phyloP scores from a whole-genome alignment of 2,329 filamentous ascomycete species.

The Diplodia intermedia region DNA sequence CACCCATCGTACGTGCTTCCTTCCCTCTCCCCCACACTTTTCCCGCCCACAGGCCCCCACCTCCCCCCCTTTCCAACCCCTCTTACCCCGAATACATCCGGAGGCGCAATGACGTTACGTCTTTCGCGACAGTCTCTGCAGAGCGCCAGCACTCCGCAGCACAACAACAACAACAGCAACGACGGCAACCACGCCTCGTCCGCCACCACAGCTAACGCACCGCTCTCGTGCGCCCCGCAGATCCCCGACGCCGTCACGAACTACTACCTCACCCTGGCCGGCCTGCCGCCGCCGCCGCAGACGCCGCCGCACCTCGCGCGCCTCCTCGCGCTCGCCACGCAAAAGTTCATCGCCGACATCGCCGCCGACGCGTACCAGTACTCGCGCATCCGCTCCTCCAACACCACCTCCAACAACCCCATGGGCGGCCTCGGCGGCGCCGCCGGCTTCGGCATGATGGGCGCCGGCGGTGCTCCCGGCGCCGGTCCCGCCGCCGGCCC shows the following conservation, averaged over 20 bases:
- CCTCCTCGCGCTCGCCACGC: constrained; percentile 93
- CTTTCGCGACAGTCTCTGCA: neutral
- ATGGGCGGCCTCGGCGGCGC: constrained; percentile 85
- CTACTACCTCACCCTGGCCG: constrained; percentile 96
- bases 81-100: neutral
- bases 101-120: neutral
- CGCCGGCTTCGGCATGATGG: constrained; percentile 72
- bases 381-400: constrained; percentile 91
- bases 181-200: neutral
- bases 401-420: constrained; percentile 87
- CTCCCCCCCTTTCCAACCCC: neutral
- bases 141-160: neutral
- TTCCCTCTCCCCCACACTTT: neutral
- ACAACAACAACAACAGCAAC: constrained; percentile 29
- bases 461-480: constrained; percentile 60
- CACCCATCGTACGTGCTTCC: constrained; percentile 77
- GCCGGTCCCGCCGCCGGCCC: constrained; percentile 61
- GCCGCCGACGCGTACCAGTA: constrained; percentile 98
- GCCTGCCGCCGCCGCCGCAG: constrained; percentile 88
- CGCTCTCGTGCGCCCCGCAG: constrained; percentile 53
- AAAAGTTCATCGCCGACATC: constrained; percentile 98
- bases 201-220: constrained; percentile 15
- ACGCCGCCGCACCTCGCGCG: constrained; percentile 90
- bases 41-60: neutral
- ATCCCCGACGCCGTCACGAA: constrained; percentile 97